phyloP scores from a whole-genome alignment of 2,329 filamentous ascomycete species.

The Amauroascus niger region DNA sequence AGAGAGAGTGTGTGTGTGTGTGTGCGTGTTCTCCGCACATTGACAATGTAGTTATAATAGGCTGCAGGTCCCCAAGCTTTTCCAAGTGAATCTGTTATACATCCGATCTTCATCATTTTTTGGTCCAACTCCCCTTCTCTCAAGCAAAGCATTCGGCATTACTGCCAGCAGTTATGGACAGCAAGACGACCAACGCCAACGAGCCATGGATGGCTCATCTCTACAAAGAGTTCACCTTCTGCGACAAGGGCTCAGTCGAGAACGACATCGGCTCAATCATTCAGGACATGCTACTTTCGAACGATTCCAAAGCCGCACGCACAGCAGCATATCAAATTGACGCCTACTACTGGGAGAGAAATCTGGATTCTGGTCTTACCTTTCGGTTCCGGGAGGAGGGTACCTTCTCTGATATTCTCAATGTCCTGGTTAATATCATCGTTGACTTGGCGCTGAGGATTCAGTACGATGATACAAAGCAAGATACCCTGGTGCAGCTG shows the following conservation, averaged over 20 bases:
- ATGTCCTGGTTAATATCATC: constrained; percentile 1
- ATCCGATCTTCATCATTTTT: no score
- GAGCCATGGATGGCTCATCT: constrained; percentile 6
- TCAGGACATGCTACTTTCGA: constrained; percentile 2
- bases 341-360: constrained; percentile 9
- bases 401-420: neutral
- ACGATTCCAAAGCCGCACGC: neutral
- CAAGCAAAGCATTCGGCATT: no score
- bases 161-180: no score
- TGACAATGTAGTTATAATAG: no score
- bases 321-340: neutral
- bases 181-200: neutral
- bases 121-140: no score
- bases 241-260: constrained; percentile 4
- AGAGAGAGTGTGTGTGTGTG: no score
- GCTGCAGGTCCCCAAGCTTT: no score
- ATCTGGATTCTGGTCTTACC: neutral
- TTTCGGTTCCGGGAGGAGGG: neutral
- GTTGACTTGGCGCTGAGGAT: neutral
- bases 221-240: neutral
- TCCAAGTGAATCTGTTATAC: no score
- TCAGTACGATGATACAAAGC: constrained; percentile 7
- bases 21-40: no score
- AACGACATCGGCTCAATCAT: constrained; percentile 9
- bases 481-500: neutral